Base-by-base conservation (phyloP, 2,329 filamentous ascomycete species). In the Diplodia seriata region DNA sequence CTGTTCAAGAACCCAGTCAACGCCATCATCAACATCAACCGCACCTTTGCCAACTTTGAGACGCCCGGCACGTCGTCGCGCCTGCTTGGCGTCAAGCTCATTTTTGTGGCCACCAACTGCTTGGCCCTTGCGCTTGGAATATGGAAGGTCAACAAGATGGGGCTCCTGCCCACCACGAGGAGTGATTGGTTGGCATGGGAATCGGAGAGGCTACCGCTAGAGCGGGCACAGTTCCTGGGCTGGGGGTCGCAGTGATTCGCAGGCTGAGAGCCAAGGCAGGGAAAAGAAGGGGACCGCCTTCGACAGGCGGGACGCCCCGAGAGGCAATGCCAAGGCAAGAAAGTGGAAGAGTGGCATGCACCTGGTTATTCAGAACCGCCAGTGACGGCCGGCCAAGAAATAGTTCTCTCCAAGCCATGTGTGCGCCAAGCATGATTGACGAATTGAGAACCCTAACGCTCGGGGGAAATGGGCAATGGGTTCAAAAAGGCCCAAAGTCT, bases 131-230 rank as follows among this genome's bases (percentile, higher is more conserved):
- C 85, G 0, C 82, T 99, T 76, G 95, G 95, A 3, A 84, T 99
- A 63, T 99, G 93, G 93, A 99, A 99, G 81, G 89, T 99, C 33
- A 97, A 98, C 80, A 89, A 87, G 47, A 99, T 99, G 95, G 95
- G 95, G 0, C 81, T 99, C 73, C 84, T 99, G 78, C 95, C 95
- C 89, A 99, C 95, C 66, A 98, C 95, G 69, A 89, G 93, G 77
- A 97, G 93, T 72, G 95, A 99, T 80, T 99, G 95, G 95, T 83
- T 99, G 74, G 94, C 94, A 68, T 99, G 95, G 95, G 95, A 99
- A 79, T 85, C 85, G 20, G 88, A 63, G 29, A 63, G 66, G 51
- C 29, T 49, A 33, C 66, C 66, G 14, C 26, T 68, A 56, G 66
- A 68, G 18, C 26, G 66, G 40, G 66, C 66, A n/a, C 59, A 62